These are phyloP conservation scores for Corymbia calophylla DNA, from an alignment of 441 rosid genomes.

Conservation along the genomic window DNA sequence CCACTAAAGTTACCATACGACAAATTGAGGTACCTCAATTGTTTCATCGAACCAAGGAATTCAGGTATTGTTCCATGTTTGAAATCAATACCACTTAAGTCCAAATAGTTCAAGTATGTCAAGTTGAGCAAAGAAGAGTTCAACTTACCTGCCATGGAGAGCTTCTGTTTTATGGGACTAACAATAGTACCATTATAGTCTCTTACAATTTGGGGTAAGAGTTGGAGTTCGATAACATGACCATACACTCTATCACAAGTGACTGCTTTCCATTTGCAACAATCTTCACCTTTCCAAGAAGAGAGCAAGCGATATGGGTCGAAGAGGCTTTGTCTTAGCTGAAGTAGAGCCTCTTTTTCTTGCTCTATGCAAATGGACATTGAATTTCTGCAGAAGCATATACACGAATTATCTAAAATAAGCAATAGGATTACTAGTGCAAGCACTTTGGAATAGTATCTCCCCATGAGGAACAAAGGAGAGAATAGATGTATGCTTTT, in stretches of 20 bases:
- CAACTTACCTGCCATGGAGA: not conserved
- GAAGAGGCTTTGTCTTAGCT: not conserved
- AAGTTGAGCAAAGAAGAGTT: conserved; percentile 2
- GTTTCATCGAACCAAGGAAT: not conserved
- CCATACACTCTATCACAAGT: not conserved
- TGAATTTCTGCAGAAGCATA: not conserved
- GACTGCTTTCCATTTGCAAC: conserved; percentile 6
- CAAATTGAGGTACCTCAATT: conserved; percentile 4
- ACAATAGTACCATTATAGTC: not conserved
- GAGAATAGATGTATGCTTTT: not conserved
- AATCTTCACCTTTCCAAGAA: conserved; percentile 8
- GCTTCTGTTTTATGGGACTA: not conserved
- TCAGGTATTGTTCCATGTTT: not conserved
- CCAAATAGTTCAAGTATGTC: not conserved
- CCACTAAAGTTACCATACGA: not conserved
- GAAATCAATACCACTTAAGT: not conserved
- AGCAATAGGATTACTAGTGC: not conserved
- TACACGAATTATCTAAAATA: not conserved
- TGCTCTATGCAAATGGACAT: not conserved
- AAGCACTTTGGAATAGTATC: not conserved
- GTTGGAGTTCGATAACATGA: not conserved
- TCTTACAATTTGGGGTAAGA: not conserved
- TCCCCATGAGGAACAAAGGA: not conserved
- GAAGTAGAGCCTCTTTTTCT: not conserved
- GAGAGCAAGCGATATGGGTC: not conserved